These are phyloP conservation scores for Musa troglodytarum DNA, from an alignment of 176 grass and related monocot genomes.

Conservation along the genomic window DNA sequence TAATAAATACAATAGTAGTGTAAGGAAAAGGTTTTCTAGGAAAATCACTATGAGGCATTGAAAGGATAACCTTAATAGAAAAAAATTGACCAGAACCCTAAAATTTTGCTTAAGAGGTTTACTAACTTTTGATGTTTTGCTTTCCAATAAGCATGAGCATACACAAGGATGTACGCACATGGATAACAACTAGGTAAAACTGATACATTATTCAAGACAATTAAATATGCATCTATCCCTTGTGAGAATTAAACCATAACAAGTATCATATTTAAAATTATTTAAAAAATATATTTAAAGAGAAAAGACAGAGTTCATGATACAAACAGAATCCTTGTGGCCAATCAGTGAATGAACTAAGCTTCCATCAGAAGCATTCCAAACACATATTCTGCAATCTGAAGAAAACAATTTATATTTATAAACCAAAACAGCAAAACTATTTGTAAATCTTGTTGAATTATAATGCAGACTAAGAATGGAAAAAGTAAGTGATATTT, in stretches of 20 bases:
- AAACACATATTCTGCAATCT: conserved; percentile 99
- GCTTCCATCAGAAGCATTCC: conserved; percentile 99
- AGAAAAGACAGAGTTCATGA: neutral
- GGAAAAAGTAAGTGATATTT: neutral
- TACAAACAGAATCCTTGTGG: conserved; percentile 83
- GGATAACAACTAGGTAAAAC: neutral
- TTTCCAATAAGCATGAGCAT: too few relatives aligned
- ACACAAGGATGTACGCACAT: neutral
- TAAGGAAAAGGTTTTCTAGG: too few relatives aligned
- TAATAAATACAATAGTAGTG: too few relatives aligned
- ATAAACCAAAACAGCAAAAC: conserved; percentile 18
- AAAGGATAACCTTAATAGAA: too few relatives aligned
- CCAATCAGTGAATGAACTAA: conserved; percentile 97
- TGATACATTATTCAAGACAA: neutral
- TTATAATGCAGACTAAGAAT: neutral
- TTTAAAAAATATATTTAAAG: neutral
- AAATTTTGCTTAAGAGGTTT: too few relatives aligned
- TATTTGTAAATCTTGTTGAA: neutral
- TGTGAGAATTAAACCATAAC: neutral
- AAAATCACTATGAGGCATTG: too few relatives aligned
- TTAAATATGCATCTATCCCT: neutral
- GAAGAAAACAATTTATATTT: conserved; percentile 20
- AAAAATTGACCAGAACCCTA: too few relatives aligned
- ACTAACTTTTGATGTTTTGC: too few relatives aligned
- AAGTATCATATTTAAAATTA: neutral